Base-by-base conservation (phyloP, 768 basidiomycete species). In the Coprinopsis cinerea region DNA sequence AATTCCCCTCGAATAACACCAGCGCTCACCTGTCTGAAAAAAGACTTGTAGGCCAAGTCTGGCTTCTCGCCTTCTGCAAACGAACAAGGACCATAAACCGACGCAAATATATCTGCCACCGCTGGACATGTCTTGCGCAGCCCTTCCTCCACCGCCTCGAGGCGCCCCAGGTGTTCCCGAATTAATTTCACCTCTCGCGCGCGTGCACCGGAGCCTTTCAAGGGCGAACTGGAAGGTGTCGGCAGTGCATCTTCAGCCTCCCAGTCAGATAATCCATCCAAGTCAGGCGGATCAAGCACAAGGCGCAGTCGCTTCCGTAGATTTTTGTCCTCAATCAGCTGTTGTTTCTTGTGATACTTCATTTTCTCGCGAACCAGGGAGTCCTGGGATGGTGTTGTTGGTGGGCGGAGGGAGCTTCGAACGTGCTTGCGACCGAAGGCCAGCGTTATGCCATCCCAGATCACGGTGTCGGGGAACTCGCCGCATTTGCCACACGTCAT, bases 401-500 rank as follows among this genome's bases (percentile, higher is more conserved):
- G 66, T 0, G 66, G 65, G 11, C 49, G 32, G 15, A 68, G 55
- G 1, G 60, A 52, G 2, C 56, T 42, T 0, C 53, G 52, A 2
- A 66, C 44, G 36, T 66, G 62, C 43, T 65, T 64, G 9, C 53
- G 49, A 42, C 56, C 59, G 50, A 64, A 70, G 2, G 63, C 58
- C n/a, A 69, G 44, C 2, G 62, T 64, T 0, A 67, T 62, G 2
- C 67, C 64, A 50, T 70, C 66, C 57, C 62, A 66, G 23, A 70
- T 68, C 7, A 59, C 57, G n/a, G 55, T 53, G 20, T 62, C 59
- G 2, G 65, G 67, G 25, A 35, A 34, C 0, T 58, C 55, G 1
- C 65, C 64, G 56, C 65, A 69, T 2, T 10, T 23, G 0, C 55
- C 49, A 50, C 64, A 70, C 9, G 10, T 20, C 59, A 65, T 66